phyloP scores from a whole-genome alignment of 148 eudicot species.

The Agrostemma githago region DNA sequence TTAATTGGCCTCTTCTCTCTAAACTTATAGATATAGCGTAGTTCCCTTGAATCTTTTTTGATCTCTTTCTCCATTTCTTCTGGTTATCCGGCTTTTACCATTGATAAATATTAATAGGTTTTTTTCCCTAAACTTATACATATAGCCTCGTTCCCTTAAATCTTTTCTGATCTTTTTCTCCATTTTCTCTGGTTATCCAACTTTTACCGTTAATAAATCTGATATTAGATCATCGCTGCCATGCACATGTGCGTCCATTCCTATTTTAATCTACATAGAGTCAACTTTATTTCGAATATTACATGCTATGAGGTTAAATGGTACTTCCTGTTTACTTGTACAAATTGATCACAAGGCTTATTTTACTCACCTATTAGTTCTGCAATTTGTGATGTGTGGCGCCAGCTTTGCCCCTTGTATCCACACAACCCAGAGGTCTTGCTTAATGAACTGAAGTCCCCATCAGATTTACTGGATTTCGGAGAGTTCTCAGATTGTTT shows the following conservation, averaged over 20 bases:
- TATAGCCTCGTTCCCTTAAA: background rate
- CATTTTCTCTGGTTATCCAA: too few species aligned
- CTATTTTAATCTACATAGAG: background rate
- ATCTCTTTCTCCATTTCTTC: too few species aligned
- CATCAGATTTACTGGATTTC: slow-evolving; percentile 89
- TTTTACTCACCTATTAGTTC: background rate
- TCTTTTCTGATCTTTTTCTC: too few species aligned
- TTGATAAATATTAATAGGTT: background rate
- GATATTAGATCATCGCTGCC: too few species aligned
- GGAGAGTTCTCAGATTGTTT: slow-evolving; percentile 97
- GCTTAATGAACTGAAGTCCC: slow-evolving; percentile 90
- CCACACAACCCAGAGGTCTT: slow-evolving; percentile 98
- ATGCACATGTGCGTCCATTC: background rate
- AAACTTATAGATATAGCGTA: background rate
- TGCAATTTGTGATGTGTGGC: slow-evolving; percentile 21
- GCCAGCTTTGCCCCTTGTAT: slow-evolving; percentile 90
- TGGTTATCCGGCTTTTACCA: too few species aligned
- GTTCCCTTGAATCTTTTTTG: background rate
- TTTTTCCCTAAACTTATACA: background rate
- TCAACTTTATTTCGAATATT: background rate
- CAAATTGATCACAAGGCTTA: background rate
- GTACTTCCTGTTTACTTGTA: background rate
- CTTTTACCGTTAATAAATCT: too few species aligned
- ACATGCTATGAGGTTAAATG: background rate
- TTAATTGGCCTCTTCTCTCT: background rate